These are phyloP conservation scores for Pseudocercospora fuligena DNA, from an alignment of 2,329 filamentous ascomycete species.

Conservation along the genomic window DNA sequence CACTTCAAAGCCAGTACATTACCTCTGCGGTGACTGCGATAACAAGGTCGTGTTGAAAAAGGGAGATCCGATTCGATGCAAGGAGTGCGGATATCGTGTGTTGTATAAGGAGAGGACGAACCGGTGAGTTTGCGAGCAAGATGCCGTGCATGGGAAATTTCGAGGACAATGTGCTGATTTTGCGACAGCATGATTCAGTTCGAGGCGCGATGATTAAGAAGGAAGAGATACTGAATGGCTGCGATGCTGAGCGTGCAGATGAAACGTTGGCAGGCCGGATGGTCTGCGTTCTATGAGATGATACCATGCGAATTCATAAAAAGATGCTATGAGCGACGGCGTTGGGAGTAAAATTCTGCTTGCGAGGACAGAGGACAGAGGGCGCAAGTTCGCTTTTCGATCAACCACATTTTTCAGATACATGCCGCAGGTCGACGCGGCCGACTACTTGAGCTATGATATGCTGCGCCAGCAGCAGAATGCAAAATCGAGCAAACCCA, in stretches of 20 bases:
- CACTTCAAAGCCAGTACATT: constrained; percentile 52
- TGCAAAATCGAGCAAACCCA: constrained; percentile 5
- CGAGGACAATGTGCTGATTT: constrained; percentile 10
- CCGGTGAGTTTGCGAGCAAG: constrained; percentile 64
- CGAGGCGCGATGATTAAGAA: constrained; percentile 75
- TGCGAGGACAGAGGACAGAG: neutral
- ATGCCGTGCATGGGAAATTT: neutral
- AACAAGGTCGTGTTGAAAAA: constrained; percentile 75
- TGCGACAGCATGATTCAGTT: constrained; percentile 92
- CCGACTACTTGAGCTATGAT: constrained; percentile 1
- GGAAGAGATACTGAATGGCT: neutral
- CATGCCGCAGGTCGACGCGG: neutral
- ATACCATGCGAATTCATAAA: neutral
- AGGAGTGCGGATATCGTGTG: constrained; percentile 92
- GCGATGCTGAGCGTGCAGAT: neutral
- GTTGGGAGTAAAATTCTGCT: neutral
- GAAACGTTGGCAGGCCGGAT: neutral
- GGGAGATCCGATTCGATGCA: constrained; percentile 82
- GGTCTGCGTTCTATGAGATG: neutral
- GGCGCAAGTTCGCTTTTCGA: neutral
- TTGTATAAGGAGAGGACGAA: constrained; percentile 98
- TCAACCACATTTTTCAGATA: constrained; percentile 7
- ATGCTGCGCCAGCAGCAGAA: constrained; percentile 14
- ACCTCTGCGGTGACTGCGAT: constrained; percentile 81
- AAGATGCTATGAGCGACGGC: constrained; percentile 7